Percentiles rank a stretch among this genome's conserved stretches.
These are phyloP conservation scores for Arabidopsis suecica DNA, from an alignment of 345 rosid species.

Conservation along the genomic window DNA sequence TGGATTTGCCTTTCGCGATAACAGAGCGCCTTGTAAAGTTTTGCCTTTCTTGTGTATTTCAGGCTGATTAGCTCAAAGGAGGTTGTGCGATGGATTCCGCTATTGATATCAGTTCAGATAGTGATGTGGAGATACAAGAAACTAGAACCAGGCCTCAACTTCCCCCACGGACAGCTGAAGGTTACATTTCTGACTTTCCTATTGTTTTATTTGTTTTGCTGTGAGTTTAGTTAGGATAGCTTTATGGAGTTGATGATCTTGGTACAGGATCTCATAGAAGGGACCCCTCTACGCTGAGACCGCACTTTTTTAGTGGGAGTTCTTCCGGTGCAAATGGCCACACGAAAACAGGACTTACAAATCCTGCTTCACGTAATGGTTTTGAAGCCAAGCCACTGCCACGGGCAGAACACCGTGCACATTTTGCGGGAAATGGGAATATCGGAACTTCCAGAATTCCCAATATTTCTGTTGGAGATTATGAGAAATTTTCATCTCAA, in stretches of 20 bases:
- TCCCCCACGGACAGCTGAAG: slow-evolving; percentile 52
- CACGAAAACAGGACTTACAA: slow-evolving; percentile 27
- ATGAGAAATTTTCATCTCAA: slow-evolving; percentile 64
- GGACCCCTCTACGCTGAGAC: slow-evolving; percentile 40
- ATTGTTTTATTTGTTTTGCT: not conserved
- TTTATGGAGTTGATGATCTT: slow-evolving; percentile 17
- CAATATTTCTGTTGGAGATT: slow-evolving; percentile 54
- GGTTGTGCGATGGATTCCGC: slow-evolving; percentile 47
- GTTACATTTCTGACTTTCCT: slow-evolving; percentile 14
- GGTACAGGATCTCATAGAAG: slow-evolving; percentile 42
- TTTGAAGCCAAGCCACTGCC: slow-evolving; percentile 39
- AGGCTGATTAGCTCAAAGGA: slow-evolving; percentile 42
- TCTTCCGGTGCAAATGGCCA: slow-evolving; percentile 46
- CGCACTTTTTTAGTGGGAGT: slow-evolving; percentile 49
- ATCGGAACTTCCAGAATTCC: slow-evolving; percentile 59
- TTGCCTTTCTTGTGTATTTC: slow-evolving; percentile 16
- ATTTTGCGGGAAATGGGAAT: slow-evolving; percentile 51
- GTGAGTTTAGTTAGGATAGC: not conserved
- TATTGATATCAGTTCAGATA: slow-evolving; percentile 88
- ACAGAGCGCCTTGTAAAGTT: slow-evolving; percentile 4
- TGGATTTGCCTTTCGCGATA: not conserved
- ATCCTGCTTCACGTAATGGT: slow-evolving; percentile 37
- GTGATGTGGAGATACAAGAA: slow-evolving; percentile 60
- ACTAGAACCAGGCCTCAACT: slow-evolving; percentile 48
- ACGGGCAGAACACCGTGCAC: slow-evolving; percentile 45